Conservation (phyloP, 257 asterid genomes). For the Capsicum pubescens region DNA sequence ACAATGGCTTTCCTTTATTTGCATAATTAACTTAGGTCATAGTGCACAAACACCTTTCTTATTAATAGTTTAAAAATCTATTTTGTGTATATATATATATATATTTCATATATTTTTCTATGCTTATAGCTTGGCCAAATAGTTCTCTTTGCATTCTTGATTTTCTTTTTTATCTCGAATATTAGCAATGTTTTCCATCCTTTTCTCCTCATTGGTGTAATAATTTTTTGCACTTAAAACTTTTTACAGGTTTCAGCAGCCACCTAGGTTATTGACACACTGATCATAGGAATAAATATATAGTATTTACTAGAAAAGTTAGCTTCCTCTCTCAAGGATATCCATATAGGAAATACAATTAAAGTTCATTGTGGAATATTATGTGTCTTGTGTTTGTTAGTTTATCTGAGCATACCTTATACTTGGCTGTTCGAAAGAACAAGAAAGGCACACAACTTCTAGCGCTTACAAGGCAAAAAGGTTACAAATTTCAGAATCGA, state of each 20-base stretch:
- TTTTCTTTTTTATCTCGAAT: not conserved
- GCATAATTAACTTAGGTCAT: not conserved
- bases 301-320: slow-evolving; percentile 71
- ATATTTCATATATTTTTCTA: too few relatives aligned
- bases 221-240: not conserved
- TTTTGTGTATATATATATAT: not conserved
- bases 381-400: slow-evolving; percentile 65
- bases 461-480: slow-evolving; percentile 52
- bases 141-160: not conserved
- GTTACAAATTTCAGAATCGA: slow-evolving; percentile 42
- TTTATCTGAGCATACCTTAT: slow-evolving; percentile 64
- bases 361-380: slow-evolving; percentile 64
- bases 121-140: not conserved
- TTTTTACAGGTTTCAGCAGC: slow-evolving; percentile 62
- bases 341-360: slow-evolving; percentile 46
- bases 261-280: slow-evolving; percentile 81
- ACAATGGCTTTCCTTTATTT: not conserved
- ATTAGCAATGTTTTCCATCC: not conserved
- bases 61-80: not conserved
- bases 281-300: slow-evolving; percentile 84
- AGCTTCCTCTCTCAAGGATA: slow-evolving; percentile 58
- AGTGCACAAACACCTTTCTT: not conserved
- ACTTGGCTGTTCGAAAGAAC: slow-evolving; percentile 68
- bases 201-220: not conserved
- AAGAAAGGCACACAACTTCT: slow-evolving; percentile 68